Evolutionary conservation across 2,329 filamentous ascomycete genomes (phyloP).

Genomic region (Thielaviopsis euricoi): DNA sequence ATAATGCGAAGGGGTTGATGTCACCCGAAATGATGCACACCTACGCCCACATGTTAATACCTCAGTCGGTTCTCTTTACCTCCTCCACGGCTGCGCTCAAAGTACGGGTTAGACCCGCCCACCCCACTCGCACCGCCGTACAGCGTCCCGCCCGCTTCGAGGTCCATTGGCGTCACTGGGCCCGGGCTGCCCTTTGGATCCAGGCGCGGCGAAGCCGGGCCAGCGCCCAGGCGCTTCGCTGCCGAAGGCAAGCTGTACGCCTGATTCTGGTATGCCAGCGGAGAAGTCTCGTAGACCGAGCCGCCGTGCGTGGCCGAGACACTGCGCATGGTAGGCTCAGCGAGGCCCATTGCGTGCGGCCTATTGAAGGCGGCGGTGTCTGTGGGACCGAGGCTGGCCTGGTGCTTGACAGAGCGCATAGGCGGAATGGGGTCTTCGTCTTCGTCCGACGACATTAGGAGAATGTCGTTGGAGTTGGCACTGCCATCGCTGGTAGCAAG

Average conservation of each 20-base stretch:
- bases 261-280: background rate
- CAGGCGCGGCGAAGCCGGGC: constrained; percentile 33
- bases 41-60: too few species aligned
- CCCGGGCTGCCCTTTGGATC: constrained; percentile 40
- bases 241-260: background rate
- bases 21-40: too few species aligned
- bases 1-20: background rate
- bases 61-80: background rate
- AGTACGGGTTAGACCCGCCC: constrained; percentile 7
- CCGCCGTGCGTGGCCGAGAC: background rate
- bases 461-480: background rate
- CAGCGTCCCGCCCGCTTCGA: constrained; percentile 20
- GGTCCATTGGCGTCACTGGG: constrained; percentile 44
- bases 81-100: constrained; percentile 11
- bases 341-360: background rate
- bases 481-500: background rate
- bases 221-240: constrained; percentile 13
- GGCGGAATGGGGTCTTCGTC: background rate
- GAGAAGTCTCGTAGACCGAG: background rate
- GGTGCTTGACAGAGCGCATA: background rate
- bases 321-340: background rate
- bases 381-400: background rate
- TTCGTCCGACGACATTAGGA: constrained; percentile 10
- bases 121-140: constrained; percentile 18
- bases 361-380: too few species aligned